phyloP scores from a whole-genome alignment of 2,329 filamentous ascomycete genomes.

The Mollisia scopiformis region DNA sequence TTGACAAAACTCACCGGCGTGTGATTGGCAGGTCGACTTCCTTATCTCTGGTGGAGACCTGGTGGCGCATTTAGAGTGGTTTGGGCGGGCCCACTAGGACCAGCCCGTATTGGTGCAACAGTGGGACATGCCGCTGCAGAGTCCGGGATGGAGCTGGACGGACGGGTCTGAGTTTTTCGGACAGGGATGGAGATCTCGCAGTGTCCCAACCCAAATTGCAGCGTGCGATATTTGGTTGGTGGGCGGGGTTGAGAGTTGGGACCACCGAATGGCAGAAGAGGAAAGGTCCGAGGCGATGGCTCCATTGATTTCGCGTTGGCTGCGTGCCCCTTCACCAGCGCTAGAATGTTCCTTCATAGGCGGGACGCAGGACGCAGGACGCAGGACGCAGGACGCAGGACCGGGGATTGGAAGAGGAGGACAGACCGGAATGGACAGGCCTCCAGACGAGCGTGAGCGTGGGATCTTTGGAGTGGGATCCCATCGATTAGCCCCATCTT shows the following conservation, averaged over 20 bases:
- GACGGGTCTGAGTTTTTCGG: too few relatives aligned
- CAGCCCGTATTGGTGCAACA: not conserved
- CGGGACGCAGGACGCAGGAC: too few relatives aligned
- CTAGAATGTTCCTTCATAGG: not conserved
- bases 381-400: too few relatives aligned
- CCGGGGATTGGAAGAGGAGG: too few relatives aligned
- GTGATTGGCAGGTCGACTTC: slow-evolving; percentile 2
- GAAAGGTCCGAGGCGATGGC: too few relatives aligned
- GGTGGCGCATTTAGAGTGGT: not conserved
- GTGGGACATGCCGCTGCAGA: not conserved
- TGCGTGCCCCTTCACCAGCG: not conserved
- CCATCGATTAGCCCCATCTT: not conserved
- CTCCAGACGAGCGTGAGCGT: not conserved
- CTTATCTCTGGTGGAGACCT: slow-evolving; percentile 10
- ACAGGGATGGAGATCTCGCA: too few relatives aligned
- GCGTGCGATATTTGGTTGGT: not conserved
- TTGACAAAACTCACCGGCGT: too few relatives aligned
- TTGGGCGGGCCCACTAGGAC: not conserved
- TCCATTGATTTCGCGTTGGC: too few relatives aligned
- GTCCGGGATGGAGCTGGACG: too few relatives aligned
- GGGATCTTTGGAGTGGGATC: not conserved
- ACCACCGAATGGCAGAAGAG: not conserved
- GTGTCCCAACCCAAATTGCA: too few relatives aligned
- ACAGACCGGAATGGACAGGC: too few relatives aligned
- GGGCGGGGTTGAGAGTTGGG: not conserved